Conservation (phyloP, 1,284 basidiomycete genomes). For the Rhodotorula sp. region DNA sequence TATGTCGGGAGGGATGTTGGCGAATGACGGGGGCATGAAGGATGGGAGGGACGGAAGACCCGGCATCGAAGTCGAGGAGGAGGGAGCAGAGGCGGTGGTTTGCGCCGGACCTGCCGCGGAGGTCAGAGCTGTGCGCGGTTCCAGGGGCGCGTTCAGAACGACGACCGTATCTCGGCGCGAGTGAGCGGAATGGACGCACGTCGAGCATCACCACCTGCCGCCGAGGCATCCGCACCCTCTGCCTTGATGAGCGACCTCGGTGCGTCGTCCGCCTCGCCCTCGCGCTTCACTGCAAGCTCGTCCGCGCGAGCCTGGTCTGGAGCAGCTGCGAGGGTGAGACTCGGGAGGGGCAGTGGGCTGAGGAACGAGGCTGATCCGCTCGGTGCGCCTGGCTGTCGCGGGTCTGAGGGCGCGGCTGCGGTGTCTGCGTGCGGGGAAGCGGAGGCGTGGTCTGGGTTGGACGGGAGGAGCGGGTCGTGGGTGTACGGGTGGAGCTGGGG, state of each 20-base stretch:
- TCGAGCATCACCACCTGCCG: too few relatives aligned
- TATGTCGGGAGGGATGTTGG: slow-evolving; percentile 9
- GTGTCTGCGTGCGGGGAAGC: neutral
- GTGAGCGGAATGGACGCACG: neutral
- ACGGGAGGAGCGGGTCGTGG: too few relatives aligned
- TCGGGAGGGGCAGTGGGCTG: slow-evolving; percentile 3
- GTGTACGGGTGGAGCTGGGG: neutral
- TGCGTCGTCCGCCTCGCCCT: too few relatives aligned
- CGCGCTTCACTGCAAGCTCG: neutral
- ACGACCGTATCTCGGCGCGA: neutral
- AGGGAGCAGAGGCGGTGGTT: neutral
- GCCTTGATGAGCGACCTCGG: neutral
- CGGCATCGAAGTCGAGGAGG: neutral
- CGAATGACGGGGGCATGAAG: neutral
- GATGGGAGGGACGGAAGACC: neutral
- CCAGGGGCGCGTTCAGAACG: neutral
- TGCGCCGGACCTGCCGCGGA: neutral
- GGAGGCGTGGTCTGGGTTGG: too few relatives aligned
- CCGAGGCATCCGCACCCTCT: neutral
- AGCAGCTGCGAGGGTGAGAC: neutral
- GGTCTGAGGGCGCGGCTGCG: neutral
- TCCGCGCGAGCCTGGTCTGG: neutral
- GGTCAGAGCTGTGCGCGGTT: neutral
- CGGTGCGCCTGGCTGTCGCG: neutral
- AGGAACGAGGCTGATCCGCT: neutral